Evolutionary conservation across 1,139 yeast species (phyloP).

Genomic region (Magnusiomyces clavatus): DNA sequence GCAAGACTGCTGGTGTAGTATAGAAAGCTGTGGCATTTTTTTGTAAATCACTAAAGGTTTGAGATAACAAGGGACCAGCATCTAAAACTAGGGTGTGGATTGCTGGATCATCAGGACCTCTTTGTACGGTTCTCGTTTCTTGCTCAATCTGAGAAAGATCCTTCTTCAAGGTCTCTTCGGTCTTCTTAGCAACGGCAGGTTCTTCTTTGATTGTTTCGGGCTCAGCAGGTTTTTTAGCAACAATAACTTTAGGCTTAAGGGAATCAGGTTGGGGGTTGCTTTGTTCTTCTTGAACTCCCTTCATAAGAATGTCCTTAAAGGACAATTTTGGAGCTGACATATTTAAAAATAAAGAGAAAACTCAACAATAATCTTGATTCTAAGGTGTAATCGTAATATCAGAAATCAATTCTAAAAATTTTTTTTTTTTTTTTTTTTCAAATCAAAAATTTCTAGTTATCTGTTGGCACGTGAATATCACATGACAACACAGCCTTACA

Average conservation of each 20-base stretch:
- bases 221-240: background rate
- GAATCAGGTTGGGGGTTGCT: background rate
- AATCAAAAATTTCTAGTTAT: too few relatives aligned
- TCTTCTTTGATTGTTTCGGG: background rate
- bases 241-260: background rate
- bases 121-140: conserved; percentile 1
- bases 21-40: conserved; percentile 60
- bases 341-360: too few relatives aligned
- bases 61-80: conserved; percentile 91
- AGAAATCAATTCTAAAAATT: background rate
- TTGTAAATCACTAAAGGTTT: conserved; percentile 67
- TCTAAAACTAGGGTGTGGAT: conserved; percentile 53
- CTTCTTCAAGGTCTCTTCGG: background rate
- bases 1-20: conserved; percentile 83
- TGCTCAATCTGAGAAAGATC: background rate
- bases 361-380: too few relatives aligned
- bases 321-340: conserved; percentile 8
- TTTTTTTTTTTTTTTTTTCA: background rate
- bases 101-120: background rate
- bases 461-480: background rate
- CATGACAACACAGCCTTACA: too few relatives aligned
- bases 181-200: background rate
- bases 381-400: background rate
- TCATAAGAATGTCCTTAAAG: conserved; percentile 19
- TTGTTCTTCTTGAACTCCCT: conserved; percentile 32